Evolutionary conservation across 495 filamentous ascomycete species (phyloP).

Genomic region (Penicillium waksmanii): DNA sequence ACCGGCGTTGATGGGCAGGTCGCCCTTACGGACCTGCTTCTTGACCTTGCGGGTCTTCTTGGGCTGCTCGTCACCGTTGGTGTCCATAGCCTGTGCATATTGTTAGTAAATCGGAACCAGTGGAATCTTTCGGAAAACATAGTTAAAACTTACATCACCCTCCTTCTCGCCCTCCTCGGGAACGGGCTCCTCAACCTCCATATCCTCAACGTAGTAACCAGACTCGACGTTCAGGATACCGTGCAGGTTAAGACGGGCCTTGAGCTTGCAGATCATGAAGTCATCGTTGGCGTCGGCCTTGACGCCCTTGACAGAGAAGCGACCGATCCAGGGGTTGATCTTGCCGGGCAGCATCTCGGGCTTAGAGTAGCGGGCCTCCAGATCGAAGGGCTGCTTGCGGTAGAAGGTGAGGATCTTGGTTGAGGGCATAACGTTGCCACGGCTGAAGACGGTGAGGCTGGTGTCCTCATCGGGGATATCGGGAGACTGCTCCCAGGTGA

Average conservation of each 20-base stretch:
- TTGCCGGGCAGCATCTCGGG: conserved; percentile 89
- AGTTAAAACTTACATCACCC: conserved; percentile 64
- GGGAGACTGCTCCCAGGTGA: conserved; percentile 98
- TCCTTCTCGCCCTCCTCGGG: conserved; percentile 69
- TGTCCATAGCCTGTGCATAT: conserved; percentile 82
- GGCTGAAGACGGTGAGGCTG: conserved; percentile 95
- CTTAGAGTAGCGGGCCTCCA: conserved; percentile 92
- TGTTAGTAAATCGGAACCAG: conserved; percentile 15
- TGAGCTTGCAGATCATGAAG: conserved; percentile 99
- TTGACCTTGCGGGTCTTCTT: conserved; percentile 97
- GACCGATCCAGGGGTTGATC: conserved; percentile 90
- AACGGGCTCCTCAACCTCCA: conserved; percentile 95
- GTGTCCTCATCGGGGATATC: conserved; percentile 99
- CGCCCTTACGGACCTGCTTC: conserved; percentile 99
- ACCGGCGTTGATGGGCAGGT: conserved; percentile 82
- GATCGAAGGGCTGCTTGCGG: conserved; percentile 94
- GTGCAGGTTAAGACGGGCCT: conserved; percentile 96
- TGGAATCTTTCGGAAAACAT: background rate
- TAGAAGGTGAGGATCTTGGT: conserved; percentile 99
- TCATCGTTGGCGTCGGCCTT: conserved; percentile 85
- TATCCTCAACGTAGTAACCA: conserved; percentile 97
- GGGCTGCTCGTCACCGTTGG: conserved; percentile 74
- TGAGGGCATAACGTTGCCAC: conserved; percentile 95
- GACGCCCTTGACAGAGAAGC: conserved; percentile 92
- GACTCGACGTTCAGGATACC: conserved; percentile 96